Conservation (phyloP, 1,284 basidiomycete species). For the Cutaneotrichosporon cavernicola region DNA sequence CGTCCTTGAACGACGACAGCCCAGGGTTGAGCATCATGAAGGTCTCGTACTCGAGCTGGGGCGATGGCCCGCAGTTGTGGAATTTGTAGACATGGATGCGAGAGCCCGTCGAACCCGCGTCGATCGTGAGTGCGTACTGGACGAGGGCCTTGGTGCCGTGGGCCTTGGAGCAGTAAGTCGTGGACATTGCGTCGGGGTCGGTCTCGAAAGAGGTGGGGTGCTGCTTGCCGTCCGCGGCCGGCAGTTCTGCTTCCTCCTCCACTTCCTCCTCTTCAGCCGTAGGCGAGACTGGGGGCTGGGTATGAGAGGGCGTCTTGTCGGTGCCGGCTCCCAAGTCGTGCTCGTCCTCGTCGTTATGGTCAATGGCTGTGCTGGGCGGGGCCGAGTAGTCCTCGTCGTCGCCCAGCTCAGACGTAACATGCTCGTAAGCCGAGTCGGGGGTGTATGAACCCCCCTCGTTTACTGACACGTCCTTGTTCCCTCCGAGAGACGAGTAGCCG, state of each 20-base stretch:
- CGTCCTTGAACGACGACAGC: constrained; percentile 65
- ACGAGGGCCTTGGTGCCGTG: constrained; percentile 60
- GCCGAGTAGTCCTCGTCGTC: constrained; percentile 38
- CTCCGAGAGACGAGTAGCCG: neutral
- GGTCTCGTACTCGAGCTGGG: constrained; percentile 87
- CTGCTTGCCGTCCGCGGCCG: constrained; percentile 26
- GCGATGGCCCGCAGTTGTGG: constrained; percentile 78
- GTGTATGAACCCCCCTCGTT: neutral
- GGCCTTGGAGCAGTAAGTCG: constrained; percentile 61
- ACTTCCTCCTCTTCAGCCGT: constrained; percentile 14
- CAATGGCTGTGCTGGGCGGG: constrained; percentile 28
- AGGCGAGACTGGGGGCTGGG: constrained; percentile 7
- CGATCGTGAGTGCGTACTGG: constrained; percentile 95
- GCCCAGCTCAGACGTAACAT: constrained; percentile 16
- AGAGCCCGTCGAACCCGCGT: constrained; percentile 95
- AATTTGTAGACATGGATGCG: constrained; percentile 98
- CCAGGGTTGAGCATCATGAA: constrained; percentile 84
- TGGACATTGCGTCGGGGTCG: constrained; percentile 46
- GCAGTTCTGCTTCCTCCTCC: constrained; percentile 5
- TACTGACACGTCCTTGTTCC: constrained; percentile 26
- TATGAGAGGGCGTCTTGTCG: constrained; percentile 26
- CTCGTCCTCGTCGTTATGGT: constrained; percentile 28
- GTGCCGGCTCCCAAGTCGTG: constrained; percentile 29
- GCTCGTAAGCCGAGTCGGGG: constrained; percentile 25
- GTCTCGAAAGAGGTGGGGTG: constrained; percentile 48